A percentile compares a stretch with the other conserved stretches of the same genome.
phyloP scores from a whole-genome alignment of 2,329 filamentous ascomycete genomes.

The Colletotrichum graminicola region DNA sequence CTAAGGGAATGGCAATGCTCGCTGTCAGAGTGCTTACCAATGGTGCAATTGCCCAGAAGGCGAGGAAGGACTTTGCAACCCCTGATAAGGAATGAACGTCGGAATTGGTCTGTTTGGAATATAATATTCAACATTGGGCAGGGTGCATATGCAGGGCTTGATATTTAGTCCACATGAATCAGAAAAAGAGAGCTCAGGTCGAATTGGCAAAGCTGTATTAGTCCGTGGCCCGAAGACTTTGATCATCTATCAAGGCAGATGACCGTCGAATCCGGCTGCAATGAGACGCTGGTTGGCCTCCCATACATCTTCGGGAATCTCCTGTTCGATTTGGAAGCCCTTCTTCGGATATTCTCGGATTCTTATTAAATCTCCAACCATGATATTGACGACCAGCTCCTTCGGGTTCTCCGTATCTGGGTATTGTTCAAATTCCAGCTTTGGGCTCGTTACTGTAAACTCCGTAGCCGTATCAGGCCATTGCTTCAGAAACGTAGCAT shows the following conservation, averaged over 20 bases:
- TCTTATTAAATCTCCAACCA: slow-evolving; percentile 59
- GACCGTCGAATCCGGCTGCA: slow-evolving; percentile 52
- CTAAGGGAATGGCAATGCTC: slow-evolving; percentile 59
- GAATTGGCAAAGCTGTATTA: no score
- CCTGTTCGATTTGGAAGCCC: slow-evolving; percentile 59
- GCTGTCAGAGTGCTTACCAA: slow-evolving; percentile 50
- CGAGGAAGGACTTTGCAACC: slow-evolving; percentile 23
- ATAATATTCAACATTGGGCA: no score
- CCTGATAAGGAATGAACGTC: slow-evolving; percentile 2
- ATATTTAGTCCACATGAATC: not conserved
- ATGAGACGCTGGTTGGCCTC: slow-evolving; percentile 57
- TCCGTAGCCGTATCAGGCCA: slow-evolving; percentile 54
- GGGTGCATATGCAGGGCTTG: not conserved
- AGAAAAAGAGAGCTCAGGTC: not conserved
- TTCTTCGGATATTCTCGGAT: slow-evolving; percentile 57
- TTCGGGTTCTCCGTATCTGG: slow-evolving; percentile 56
- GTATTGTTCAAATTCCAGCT: slow-evolving; percentile 55
- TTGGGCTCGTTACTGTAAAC: slow-evolving; percentile 58
- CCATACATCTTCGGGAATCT: slow-evolving; percentile 58
- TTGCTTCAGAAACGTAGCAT: slow-evolving; percentile 60
- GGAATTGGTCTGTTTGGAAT: not conserved
- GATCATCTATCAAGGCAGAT: slow-evolving; percentile 48
- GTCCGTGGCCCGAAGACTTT: no score
- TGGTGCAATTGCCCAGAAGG: slow-evolving; percentile 30
- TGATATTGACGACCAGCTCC: slow-evolving; percentile 58